A percentile compares a stretch with the other conserved stretches of the same genome.
phyloP scores from a whole-genome alignment of 768 basidiomycete species.

The Mycena maculata region DNA sequence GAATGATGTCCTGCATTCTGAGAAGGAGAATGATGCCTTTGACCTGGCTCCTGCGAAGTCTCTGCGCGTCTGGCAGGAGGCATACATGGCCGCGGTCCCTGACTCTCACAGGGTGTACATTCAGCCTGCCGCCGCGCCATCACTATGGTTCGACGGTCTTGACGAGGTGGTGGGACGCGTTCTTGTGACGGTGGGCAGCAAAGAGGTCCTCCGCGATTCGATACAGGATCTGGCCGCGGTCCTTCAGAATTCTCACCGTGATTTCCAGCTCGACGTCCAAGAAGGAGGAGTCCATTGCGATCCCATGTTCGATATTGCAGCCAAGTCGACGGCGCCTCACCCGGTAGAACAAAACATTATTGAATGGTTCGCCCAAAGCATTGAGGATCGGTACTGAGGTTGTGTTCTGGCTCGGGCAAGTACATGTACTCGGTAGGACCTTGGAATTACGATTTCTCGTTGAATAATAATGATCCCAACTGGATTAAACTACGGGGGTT shows the following conservation, averaged over 20 bases:
- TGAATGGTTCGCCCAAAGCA: slow-evolving; percentile 8
- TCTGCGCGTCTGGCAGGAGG: slow-evolving; percentile 5
- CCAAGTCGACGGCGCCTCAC: slow-evolving; percentile 12
- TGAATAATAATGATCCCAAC: no score
- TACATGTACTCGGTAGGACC: no score
- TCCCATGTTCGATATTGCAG: slow-evolving; percentile 21
- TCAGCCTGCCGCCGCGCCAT: neutral
- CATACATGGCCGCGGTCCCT: slow-evolving; percentile 3
- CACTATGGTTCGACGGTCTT: slow-evolving; percentile 6
- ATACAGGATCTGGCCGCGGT: neutral
- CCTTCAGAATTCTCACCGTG: neutral
- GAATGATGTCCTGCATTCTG: neutral
- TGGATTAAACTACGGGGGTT: no score
- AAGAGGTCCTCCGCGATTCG: slow-evolving; percentile 4
- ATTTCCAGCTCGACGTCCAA: slow-evolving; percentile 14
- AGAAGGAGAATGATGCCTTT: neutral
- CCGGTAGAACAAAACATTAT: neutral
- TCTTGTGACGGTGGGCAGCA: slow-evolving; percentile 10
- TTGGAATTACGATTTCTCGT: no score
- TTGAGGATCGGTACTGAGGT: no score
- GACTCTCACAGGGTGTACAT: slow-evolving; percentile 11
- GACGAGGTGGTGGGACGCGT: neutral
- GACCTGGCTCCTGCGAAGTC: slow-evolving; percentile 11
- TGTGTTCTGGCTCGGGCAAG: no score
- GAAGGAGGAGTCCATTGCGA: slow-evolving; percentile 20